These are phyloP conservation scores for Clonostachys sp. DNA, from an alignment of 2,329 filamentous ascomycete genomes.

Conservation along the genomic window DNA sequence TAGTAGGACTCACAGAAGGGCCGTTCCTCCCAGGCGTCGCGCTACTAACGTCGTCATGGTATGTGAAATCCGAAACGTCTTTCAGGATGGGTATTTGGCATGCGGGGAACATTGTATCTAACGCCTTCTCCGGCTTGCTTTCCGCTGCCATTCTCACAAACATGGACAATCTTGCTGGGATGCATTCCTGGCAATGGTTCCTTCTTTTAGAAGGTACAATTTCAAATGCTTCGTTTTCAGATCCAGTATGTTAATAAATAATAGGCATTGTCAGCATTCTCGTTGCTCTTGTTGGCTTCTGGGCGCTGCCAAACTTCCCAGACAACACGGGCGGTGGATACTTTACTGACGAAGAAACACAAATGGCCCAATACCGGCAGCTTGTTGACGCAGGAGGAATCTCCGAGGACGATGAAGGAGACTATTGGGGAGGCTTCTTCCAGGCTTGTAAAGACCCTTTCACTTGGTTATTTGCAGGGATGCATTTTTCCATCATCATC, in stretches of 20 bases:
- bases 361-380: conserved; percentile 28
- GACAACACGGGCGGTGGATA: conserved; percentile 18
- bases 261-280: conserved; percentile 17
- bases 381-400: conserved; percentile 23
- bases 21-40: conserved; percentile 41
- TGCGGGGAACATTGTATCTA: conserved; percentile 36
- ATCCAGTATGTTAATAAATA: conserved; percentile 20
- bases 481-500: conserved; percentile 1
- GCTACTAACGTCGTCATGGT: conserved; percentile 41
- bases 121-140: conserved; percentile 36
- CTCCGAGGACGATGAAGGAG: conserved; percentile 2
- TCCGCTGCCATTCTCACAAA: conserved; percentile 34
- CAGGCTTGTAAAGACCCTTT: conserved; percentile 13
- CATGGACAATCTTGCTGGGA: conserved; percentile 29
- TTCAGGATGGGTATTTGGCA: conserved; percentile 38
- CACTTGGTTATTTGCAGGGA: conserved; percentile 8
- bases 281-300: conserved; percentile 20
- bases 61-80: conserved; percentile 35
- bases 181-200: conserved; percentile 35
- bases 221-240: too few relatives aligned
- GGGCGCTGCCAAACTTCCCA: conserved; percentile 26
- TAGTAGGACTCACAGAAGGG: conserved; percentile 21
- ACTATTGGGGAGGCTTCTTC: conserved; percentile 17
- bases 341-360: conserved; percentile 24
- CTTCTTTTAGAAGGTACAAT: conserved; percentile 27